Evolutionary conservation across 2,329 filamentous ascomycete species (phyloP), one percentile per base, ranked within the genome.

Genomic region (Fusarium mangiferae): DNA sequence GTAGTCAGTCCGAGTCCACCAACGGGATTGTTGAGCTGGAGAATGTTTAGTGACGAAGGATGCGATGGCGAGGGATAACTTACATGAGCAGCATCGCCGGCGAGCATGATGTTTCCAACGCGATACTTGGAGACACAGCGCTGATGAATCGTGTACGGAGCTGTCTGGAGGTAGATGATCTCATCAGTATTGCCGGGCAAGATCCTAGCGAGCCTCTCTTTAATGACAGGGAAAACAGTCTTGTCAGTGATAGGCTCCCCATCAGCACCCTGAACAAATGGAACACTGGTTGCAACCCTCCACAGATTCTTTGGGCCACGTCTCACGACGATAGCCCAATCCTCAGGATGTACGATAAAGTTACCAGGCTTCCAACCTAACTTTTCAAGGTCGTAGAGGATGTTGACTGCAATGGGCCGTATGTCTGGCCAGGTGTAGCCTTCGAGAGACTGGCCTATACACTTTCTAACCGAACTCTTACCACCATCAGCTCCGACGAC

Each of bases 61-160:
- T n/a, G 7, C 3, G 1, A 6, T 41, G 11, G 1, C 17, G 5
- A 9, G 5, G 20, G 10, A 55, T 2, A n/a, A 7, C 51, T 55
- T n/a, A 55, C 51, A 0, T 55, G 51, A 8, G 51, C 51, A 6
- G 51, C 51, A 2, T 55, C 51, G 15, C 51, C 51, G 8, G 51
- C 35, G 4, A 55, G 51, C 0, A 41, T 14, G 6, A 55, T 28
- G 2, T 55, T 55, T 1, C 51, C 51, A n/a, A 41, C 20, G 14
- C 51, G 51, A n/a, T 41, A 55, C 2, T 55, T 18, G 0, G 51
- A 41, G 0, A 41, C 51, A n/a, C 35, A 28, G 3, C 51, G 35
- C 35, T 55, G 51, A n/a, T 55, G 51, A 28, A 55, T 55, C 2
- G 51, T 55, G 22, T 55, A 55, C 0, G 51, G 51, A 14, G 51